Evolutionary conservation across 495 filamentous ascomycete genomes (phyloP), one percentile per base, ranked within the genome.

Genomic region (Hypomontagnella submonticulosa): DNA sequence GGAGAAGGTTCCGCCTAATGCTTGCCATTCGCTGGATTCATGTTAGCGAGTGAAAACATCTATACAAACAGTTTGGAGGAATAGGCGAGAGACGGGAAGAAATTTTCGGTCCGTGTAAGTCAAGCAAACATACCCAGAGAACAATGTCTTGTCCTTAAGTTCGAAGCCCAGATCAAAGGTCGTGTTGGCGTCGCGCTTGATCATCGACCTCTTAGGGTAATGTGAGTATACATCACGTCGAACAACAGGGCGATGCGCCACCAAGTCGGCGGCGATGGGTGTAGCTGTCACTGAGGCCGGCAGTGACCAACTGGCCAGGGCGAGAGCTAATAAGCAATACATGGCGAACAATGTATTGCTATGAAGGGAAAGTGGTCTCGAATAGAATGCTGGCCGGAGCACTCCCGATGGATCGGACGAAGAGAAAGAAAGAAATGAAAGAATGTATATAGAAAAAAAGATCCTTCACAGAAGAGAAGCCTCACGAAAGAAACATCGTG

Each of bases 151-250:
- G 33, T 63, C 59, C 13, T 41, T 59, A 13, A 42, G 57, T 4
- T 60, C 53, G 27, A 71, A 71, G 9, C 33, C 57, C 38, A 73
- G n/a, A 13, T 63, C 46, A 5, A 73, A 73, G 0, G 49, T 66
- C 3, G 61, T 64, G 40, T 66, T 60, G 15, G 66, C 66, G 50
- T 70, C 66, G 7, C 66, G 61, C 40, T 53, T 66, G 27, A 66
- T 32, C 46, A 66, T 49, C 10, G 57, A 19, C 19, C 61, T 52
- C 32, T 36, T 32, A n/a, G 61, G 32, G 19, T 30, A 38, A 6
- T 37, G 44, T 6, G 43, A 36, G 13, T 62, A 37, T 4, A 50
- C 20, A 49, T 61, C 61, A 1, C 44, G 55, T 23, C 13, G 50
- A 11, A 9, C 44, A 8, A 48, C 18, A 41, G 1, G 30, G 16